These are phyloP conservation scores for Glebionis coronaria DNA, from an alignment of 129 eudicot genomes.

Conservation along the genomic window DNA sequence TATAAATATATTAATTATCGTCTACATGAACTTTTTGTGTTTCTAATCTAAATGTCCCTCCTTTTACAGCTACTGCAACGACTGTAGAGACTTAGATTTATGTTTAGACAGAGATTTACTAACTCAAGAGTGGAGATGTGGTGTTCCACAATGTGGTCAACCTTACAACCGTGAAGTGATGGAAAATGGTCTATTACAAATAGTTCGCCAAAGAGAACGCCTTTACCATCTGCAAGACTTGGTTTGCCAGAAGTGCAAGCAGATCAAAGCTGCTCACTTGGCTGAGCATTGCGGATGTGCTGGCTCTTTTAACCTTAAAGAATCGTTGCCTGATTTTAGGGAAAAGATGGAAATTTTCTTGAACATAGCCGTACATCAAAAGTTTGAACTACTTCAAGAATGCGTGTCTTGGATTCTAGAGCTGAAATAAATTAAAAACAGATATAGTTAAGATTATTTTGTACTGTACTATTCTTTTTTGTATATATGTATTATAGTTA, in stretches of 20 bases:
- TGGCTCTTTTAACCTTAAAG: conserved; percentile 78
- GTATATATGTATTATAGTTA: conserved; percentile 22
- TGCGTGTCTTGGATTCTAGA: conserved; percentile 90
- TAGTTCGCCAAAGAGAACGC: conserved; percentile 88
- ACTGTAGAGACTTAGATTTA: conserved; percentile 88
- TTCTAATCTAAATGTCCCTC: neutral
- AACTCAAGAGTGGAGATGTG: conserved; percentile 86
- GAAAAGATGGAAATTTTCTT: conserved; percentile 69
- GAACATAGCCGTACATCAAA: conserved; percentile 66
- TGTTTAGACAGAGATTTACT: conserved; percentile 58
- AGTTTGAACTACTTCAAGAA: conserved; percentile 77
- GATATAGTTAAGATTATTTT: conserved; percentile 6
- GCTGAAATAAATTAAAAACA: conserved; percentile 22
- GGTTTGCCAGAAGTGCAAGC: conserved; percentile 83
- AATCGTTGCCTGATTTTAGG: conserved; percentile 50
- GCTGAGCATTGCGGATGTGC: conserved; percentile 86
- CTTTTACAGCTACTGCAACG: conserved; percentile 82
- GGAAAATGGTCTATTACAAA: conserved; percentile 87
- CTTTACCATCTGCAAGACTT: conserved; percentile 91
- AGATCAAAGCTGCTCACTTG: conserved; percentile 81
- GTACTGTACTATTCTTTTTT: conserved; percentile 12
- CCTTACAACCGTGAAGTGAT: conserved; percentile 81
- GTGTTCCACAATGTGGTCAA: conserved; percentile 88
- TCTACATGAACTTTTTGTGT: neutral
- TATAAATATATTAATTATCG: neutral